A percentile compares a stretch with the other conserved stretches of the same genome.
phyloP scores from a whole-genome alignment of 768 basidiomycete genomes.

The Lyophyllum atratum region DNA sequence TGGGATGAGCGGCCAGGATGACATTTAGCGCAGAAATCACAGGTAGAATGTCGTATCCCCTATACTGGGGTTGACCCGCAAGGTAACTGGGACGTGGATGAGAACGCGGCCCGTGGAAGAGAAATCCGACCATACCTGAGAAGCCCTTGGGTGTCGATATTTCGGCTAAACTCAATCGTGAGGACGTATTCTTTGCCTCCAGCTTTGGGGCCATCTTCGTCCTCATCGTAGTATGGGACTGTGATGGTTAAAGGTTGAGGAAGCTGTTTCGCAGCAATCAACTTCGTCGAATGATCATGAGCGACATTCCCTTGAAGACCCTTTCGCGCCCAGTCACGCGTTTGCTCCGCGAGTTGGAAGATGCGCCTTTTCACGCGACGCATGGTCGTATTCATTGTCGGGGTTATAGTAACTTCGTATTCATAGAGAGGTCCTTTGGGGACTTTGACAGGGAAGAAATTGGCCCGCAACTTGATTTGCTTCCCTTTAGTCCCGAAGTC shows the following conservation, averaged over 20 bases:
- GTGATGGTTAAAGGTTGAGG: conserved; percentile 45
- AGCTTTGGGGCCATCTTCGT: conserved; percentile 46
- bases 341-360: conserved; percentile 61
- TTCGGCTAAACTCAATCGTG: conserved; percentile 40
- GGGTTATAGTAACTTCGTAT: conserved; percentile 60
- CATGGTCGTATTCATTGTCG: conserved; percentile 49
- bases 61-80: conserved; percentile 52
- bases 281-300: conserved; percentile 55
- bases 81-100: conserved; percentile 49
- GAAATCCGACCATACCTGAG: conserved; percentile 33
- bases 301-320: conserved; percentile 55
- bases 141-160: conserved; percentile 56
- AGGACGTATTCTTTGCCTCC: conserved; percentile 50
- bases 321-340: conserved; percentile 46
- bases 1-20: conserved; percentile 57
- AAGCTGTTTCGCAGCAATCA: conserved; percentile 49
- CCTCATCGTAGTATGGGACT: conserved; percentile 51
- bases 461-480: conserved; percentile 56
- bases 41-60: conserved; percentile 58
- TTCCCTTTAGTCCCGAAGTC: conserved; percentile 56
- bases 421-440: conserved; percentile 55
- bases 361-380: conserved; percentile 58
- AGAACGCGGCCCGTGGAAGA: conserved; percentile 29
- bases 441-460: conserved; percentile 65
- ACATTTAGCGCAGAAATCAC: conserved; percentile 66